Base-by-base conservation (phyloP, 148 eudicot genomes). In the Oxyria digyna region DNA sequence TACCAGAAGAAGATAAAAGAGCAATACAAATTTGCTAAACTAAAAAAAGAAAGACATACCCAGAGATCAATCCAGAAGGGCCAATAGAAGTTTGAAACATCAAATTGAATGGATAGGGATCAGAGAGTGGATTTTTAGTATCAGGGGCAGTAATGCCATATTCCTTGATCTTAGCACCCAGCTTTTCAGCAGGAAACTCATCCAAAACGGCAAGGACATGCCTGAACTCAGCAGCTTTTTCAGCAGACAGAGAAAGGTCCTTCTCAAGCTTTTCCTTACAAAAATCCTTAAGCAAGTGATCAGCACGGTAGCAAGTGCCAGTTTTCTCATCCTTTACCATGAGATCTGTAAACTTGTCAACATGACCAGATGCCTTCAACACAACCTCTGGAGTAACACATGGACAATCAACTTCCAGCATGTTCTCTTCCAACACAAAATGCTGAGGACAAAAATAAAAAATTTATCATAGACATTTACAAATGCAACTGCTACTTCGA, bases 31-130 rank as follows among this genome's bases (percentile, higher is more conserved):
- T 38, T 18, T 18, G 29, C 12, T 20, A 6, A 27, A 69, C 11
- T 26, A 62, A 11, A 4, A 7, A 18, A 74, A 24, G 50, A 69
- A 29, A 8, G 31, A 70, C 70, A 76, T 80, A 93, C 96, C 95
- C 96, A 20, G 90, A 77, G 71, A 77, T 86, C 70, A 80, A 29
- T 35, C 96, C 95, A 65, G 95, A 89, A 67, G 97, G 96, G 45
- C 98, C 96, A 17, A 93, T 93, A 40, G 95, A 90, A 38, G 98
- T 93, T 77, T 90, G 96, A 71, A 93, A 93, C 98, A 93, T 93
- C 74, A 93, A 74, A 80, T 90, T 93, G 52, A 93, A 93, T 12
- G 97, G 98, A 81, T 86, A 93, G 10, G 97, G 98, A 68, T 80
- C 85, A 70, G 95, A 93, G 13, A 93, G 88, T n/a, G 90, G 78